A percentile compares a stretch with the other conserved stretches of the same genome.
Evolutionary conservation across 805 yeast genomes (phyloP).

Genomic region (Monosporozyma solicola): DNA sequence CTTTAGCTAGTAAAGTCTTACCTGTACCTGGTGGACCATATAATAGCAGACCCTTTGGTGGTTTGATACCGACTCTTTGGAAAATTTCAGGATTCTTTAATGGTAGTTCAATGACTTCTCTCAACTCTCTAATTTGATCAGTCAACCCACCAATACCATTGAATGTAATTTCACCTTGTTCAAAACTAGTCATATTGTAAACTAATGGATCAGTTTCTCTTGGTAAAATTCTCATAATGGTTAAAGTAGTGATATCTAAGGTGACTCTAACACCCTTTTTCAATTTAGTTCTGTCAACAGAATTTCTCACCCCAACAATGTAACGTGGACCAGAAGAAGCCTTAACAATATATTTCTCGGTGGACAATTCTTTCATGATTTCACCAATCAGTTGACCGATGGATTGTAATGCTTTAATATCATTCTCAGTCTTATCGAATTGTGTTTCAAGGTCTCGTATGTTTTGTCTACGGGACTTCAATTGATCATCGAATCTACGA

Average conservation of each 20-base stretch:
- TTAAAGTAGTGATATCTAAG: conserved; percentile 92
- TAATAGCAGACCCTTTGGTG: conserved; percentile 95
- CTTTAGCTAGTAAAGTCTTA: conserved; percentile 90
- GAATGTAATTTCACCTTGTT: conserved; percentile 95
- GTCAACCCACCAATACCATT: conserved; percentile 92
- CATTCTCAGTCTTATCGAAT: conserved; percentile 90
- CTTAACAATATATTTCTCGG: conserved; percentile 89
- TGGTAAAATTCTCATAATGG: conserved; percentile 94
- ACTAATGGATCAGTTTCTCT: conserved; percentile 97
- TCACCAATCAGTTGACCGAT: conserved; percentile 98
- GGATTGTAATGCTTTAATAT: conserved; percentile 91
- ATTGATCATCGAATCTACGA: conserved; percentile 85
- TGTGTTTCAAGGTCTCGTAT: conserved; percentile 77
- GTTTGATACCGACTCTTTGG: conserved; percentile 91
- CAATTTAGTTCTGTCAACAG: conserved; percentile 72
- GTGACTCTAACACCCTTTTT: conserved; percentile 95
- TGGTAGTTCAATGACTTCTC: conserved; percentile 96
- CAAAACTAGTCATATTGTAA: conserved; percentile 95
- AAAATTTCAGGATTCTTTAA: conserved; percentile 94
- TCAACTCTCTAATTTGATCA: conserved; percentile 90
- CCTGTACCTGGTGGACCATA: conserved; percentile 99
- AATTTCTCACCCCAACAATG: conserved; percentile 93
- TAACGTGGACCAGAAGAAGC: conserved; percentile 97
- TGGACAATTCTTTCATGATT: conserved; percentile 88
- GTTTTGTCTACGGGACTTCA: conserved; percentile 72